Evolutionary conservation across 163 green algal genomes (phyloP).

Genomic region (Chlorella variabilis): DNA sequence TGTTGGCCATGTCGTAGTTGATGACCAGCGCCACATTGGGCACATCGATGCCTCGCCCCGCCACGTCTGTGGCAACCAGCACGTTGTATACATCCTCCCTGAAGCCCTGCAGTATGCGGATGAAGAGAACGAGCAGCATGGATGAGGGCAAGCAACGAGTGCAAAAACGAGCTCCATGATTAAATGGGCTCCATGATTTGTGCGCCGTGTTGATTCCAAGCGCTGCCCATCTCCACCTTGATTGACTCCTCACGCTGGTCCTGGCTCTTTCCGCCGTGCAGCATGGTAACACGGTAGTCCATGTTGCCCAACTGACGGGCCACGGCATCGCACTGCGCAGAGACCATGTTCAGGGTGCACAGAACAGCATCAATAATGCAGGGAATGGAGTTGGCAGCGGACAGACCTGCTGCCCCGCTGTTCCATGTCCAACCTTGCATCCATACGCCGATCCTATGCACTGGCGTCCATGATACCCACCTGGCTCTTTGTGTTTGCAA

Average conservation of each 20-base stretch:
- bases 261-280: conserved; percentile 95
- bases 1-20: conserved; percentile 99
- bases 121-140: background rate
- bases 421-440: too few species aligned
- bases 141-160: too few species aligned
- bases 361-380: too few species aligned
- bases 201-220: background rate
- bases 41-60: conserved; percentile 93
- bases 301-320: conserved; percentile 67
- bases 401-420: too few species aligned
- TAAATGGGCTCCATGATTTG: background rate
- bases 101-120: conserved; percentile 88
- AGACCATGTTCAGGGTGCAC: too few species aligned
- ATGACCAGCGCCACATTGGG: conserved; percentile 88
- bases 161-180: too few species aligned
- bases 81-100: conserved; percentile 90
- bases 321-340: conserved; percentile 81
- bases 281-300: conserved; percentile 79
- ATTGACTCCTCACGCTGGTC: conserved; percentile 89
- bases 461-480: background rate
- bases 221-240: too few species aligned
- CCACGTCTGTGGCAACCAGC: conserved; percentile 98
- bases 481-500: conserved; percentile 93
- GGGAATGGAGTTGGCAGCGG: too few species aligned
- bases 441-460: too few species aligned